Conservation (phyloP, 148 eudicot genomes). For the Rhododendron griersonianum region DNA sequence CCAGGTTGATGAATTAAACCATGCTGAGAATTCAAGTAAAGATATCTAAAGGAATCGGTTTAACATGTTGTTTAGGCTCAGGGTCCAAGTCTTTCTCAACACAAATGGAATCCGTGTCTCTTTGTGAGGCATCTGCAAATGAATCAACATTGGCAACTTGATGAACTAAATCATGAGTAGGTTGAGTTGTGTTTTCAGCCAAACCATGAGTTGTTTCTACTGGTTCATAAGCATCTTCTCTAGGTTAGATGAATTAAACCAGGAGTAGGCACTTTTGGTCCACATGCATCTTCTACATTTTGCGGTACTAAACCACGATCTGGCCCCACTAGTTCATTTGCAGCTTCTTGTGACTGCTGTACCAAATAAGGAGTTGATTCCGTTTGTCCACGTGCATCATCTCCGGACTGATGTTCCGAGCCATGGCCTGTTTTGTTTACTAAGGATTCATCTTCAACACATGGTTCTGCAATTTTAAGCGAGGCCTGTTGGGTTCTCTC, state of each 20-base stretch:
- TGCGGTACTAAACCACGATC: constrained; percentile 10
- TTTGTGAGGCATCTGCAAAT: constrained; percentile 18
- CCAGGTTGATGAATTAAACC: no score
- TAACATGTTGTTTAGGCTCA: not conserved
- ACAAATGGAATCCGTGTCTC: constrained; percentile 9
- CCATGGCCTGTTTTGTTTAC: constrained; percentile 8
- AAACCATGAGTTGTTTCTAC: constrained; percentile 15
- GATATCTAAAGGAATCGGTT: no score
- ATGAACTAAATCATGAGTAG: constrained; percentile 8
- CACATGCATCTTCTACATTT: constrained; percentile 22
- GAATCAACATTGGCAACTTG: constrained; percentile 19
- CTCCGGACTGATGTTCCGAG: constrained; percentile 12
- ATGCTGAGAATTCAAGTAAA: no score
- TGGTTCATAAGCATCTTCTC: constrained; percentile 17
- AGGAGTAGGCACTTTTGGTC: constrained; percentile 16
- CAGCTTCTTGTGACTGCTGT: constrained; percentile 21
- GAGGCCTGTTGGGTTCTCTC: no score
- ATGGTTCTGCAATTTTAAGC: not conserved
- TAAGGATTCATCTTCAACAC: constrained; percentile 21
- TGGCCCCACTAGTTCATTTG: constrained; percentile 21
- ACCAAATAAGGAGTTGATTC: constrained; percentile 14
- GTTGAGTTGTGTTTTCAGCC: constrained; percentile 18
- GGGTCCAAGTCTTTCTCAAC: not conserved
- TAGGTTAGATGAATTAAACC: constrained; percentile 15
- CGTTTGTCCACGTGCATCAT: constrained; percentile 16